Evolutionary conservation across 225 moss, liverwort and hornwort species (phyloP), one percentile per base, ranked within the genome.

Genomic region (Pseudoscleropodium purum): DNA sequence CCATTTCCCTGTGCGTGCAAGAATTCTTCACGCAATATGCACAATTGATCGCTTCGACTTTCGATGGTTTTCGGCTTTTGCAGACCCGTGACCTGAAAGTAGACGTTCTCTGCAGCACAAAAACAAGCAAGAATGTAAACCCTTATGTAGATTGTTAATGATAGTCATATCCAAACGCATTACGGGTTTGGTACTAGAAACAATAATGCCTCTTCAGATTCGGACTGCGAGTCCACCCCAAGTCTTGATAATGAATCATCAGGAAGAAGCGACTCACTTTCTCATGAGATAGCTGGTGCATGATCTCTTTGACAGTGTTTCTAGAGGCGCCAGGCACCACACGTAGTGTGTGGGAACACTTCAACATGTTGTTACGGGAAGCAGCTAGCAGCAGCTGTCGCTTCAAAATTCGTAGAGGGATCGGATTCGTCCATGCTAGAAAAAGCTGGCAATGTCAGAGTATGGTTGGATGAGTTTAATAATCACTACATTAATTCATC

Each of bases 371-470:
- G 76, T 95, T 96, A 60, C 99, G 95, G 79, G 92, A 90, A 61
- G 99, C 96, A 90, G 99, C 94, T 78, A 99, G 93, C 84, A 99
- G 94, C 81, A 99, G 91, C 90, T 99, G 96, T 79, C 93, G 93
- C 94, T 97, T 99, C 88, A 99, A 91, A 57, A 99, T 96, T 75
- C 95, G 93, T 75, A 97, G 85, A 84, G 99, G 99, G 34, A 99
- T 97, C 54, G 97, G 97, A 92, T 97, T 96, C 41, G 89, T 92
- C 99, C 99, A 99, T 78, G 95, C 97, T 64, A 97, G 74, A 83
- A 97, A 95, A 26, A 99, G 96, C 99, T 99, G 90, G 82, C 56
- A 85, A 83, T 54, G 47, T 49, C 93, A 88, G 15, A 52, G 34
- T 56, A 41, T 36, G 49, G 67, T 90, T 74, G 79, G 83, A 43